These are phyloP conservation scores for Pseudopediastrum boryanum DNA, from an alignment of 139 green algal genomes.

Conservation along the genomic window DNA sequence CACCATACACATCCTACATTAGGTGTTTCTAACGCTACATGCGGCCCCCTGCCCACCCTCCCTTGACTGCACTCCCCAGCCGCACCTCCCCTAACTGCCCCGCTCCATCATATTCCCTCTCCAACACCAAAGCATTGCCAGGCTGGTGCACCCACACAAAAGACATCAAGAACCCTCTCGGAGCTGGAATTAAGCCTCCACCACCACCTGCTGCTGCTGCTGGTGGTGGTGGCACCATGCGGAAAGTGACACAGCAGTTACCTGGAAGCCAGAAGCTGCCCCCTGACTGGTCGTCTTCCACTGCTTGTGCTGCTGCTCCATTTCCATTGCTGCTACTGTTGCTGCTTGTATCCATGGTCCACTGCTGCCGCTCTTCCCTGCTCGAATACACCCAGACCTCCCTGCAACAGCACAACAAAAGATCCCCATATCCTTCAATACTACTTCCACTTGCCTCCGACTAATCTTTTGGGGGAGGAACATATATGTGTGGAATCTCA, in stretches of 20 bases:
- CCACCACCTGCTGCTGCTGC: background rate
- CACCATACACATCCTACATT: no score
- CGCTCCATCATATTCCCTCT: slow-evolving; percentile 31
- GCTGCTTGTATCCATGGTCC: background rate
- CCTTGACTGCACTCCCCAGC: slow-evolving; percentile 23
- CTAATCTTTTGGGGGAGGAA: no score
- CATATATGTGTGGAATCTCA: no score
- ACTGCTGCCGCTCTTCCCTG: slow-evolving; percentile 35
- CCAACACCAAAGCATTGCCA: slow-evolving; percentile 23
- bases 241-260: slow-evolving; percentile 7
- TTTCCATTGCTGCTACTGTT: no score
- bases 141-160: slow-evolving; percentile 8
- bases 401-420: no score
- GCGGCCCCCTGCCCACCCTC: slow-evolving; percentile 29
- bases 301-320: no score
- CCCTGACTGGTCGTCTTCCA: slow-evolving; percentile 29
- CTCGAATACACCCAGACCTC: slow-evolving; percentile 36
- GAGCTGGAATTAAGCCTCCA: background rate
- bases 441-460: no score
- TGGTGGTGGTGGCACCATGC: slow-evolving; percentile 17
- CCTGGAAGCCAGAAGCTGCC: slow-evolving; percentile 31
- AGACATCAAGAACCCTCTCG: slow-evolving; percentile 2
- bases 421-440: no score
- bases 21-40: no score
- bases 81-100: slow-evolving; percentile 29